These are phyloP conservation scores for Baudoinia panamericana DNA, from an alignment of 495 filamentous ascomycete genomes.

Conservation along the genomic window DNA sequence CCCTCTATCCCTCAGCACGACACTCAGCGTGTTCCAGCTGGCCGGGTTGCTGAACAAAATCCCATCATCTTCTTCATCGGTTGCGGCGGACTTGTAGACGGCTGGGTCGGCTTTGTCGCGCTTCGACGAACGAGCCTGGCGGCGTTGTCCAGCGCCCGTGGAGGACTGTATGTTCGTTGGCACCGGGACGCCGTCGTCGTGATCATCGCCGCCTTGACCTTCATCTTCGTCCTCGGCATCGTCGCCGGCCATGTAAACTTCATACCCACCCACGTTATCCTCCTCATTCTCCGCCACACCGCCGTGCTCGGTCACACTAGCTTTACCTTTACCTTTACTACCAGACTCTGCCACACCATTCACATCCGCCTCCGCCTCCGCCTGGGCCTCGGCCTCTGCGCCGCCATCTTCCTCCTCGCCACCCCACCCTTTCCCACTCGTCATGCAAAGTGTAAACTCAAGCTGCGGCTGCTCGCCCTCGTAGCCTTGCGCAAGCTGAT, in stretches of 20 bases:
- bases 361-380: not conserved
- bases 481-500: constrained; percentile 78
- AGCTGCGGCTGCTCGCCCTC: constrained; percentile 62
- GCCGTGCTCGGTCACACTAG: constrained; percentile 19
- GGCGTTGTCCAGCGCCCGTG: constrained; percentile 28
- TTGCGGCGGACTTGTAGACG: constrained; percentile 51
- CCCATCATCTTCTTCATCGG: constrained; percentile 72
- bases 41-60: constrained; percentile 82
- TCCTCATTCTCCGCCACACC: constrained; percentile 30
- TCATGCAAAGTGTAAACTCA: constrained; percentile 76
- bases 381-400: constrained; percentile 3
- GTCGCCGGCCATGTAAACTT: constrained; percentile 84
- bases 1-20: constrained; percentile 79
- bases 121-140: constrained; percentile 13
- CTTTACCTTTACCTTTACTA: not conserved
- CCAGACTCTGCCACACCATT: not conserved
- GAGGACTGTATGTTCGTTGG: constrained; percentile 11
- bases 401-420: constrained; percentile 40
- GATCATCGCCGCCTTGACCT: constrained; percentile 12
- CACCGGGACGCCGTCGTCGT: constrained; percentile 17
- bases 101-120: constrained; percentile 47
- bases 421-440: constrained; percentile 72
- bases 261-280: constrained; percentile 62
- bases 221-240: constrained; percentile 53
- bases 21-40: constrained; percentile 75